phyloP scores from a whole-genome alignment of 176 grass and related monocot genomes.

The Phyllostachys edulis region DNA sequence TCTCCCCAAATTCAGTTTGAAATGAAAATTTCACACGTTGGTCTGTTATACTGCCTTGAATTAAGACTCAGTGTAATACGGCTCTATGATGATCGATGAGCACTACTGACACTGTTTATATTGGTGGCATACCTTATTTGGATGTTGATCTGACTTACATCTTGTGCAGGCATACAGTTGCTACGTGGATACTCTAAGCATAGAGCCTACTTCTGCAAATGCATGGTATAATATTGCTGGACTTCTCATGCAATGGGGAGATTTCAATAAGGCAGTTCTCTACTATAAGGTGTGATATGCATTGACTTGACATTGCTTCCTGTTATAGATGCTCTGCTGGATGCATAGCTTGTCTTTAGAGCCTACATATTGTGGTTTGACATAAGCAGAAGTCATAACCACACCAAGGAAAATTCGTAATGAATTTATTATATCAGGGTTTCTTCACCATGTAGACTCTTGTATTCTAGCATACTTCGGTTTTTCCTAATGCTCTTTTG shows the following conservation, averaged over 20 bases:
- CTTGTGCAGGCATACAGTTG: slow-evolving; percentile 66
- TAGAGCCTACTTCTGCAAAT: slow-evolving; percentile 65
- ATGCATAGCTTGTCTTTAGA: not conserved
- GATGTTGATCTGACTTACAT: not conserved
- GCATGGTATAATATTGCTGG: slow-evolving; percentile 78
- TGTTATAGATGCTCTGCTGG: not conserved
- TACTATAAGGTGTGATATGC: slow-evolving; percentile 59
- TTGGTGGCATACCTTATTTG: not conserved
- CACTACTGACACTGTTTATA: not conserved
- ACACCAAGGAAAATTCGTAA: not conserved
- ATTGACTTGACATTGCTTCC: not conserved
- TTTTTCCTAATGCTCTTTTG: slow-evolving; percentile 1
- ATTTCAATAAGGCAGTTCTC: slow-evolving; percentile 57
- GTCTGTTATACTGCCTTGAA: not conserved
- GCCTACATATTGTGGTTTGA: not conserved
- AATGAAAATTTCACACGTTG: not conserved
- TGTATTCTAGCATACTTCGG: not conserved
- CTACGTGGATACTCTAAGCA: slow-evolving; percentile 58
- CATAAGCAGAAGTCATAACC: not conserved
- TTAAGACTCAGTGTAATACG: not conserved
- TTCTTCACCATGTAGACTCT: not conserved
- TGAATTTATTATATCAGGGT: not conserved
- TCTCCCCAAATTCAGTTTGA: not conserved
- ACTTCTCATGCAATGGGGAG: slow-evolving; percentile 65
- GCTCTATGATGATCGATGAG: not conserved